Conservation (phyloP, 83 land plant species). For the Picea abies region DNA sequence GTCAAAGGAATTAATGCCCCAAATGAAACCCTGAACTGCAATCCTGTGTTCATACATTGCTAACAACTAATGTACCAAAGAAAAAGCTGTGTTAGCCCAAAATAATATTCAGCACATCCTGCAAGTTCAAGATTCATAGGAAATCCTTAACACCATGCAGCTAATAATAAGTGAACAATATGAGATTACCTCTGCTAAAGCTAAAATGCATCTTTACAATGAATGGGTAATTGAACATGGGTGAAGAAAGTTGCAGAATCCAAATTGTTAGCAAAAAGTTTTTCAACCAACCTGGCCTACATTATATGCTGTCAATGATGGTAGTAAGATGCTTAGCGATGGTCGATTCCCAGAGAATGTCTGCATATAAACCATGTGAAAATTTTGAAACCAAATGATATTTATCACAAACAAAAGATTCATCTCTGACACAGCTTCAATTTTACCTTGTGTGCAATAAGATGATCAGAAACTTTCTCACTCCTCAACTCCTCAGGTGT, state of each 20-base stretch:
- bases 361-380: constrained; percentile 34
- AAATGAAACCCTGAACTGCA: constrained; percentile 95
- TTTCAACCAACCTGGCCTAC: constrained; percentile 80
- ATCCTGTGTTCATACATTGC: constrained; percentile 95
- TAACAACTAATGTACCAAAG: constrained; percentile 55
- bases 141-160: neutral
- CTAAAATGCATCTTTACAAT: neutral
- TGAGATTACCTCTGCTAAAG: neutral
- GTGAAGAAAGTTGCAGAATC: neutral
- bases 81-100: neutral
- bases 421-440: neutral
- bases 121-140: neutral
- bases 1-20: constrained; percentile 99
- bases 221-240: neutral
- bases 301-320: constrained; percentile 72
- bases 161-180: neutral
- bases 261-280: neutral
- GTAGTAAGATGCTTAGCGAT: constrained; percentile 89
- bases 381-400: neutral
- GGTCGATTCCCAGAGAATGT: constrained; percentile 97
- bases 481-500: constrained; percentile 70
- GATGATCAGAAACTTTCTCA: constrained; percentile 78
- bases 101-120: neutral
- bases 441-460: constrained; percentile 92
- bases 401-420: neutral